Percentiles rank a stretch among this genome's conserved stretches.
These are phyloP conservation scores for Paulownia fortunei DNA, from an alignment of 257 asterid genomes.

Conservation along the genomic window DNA sequence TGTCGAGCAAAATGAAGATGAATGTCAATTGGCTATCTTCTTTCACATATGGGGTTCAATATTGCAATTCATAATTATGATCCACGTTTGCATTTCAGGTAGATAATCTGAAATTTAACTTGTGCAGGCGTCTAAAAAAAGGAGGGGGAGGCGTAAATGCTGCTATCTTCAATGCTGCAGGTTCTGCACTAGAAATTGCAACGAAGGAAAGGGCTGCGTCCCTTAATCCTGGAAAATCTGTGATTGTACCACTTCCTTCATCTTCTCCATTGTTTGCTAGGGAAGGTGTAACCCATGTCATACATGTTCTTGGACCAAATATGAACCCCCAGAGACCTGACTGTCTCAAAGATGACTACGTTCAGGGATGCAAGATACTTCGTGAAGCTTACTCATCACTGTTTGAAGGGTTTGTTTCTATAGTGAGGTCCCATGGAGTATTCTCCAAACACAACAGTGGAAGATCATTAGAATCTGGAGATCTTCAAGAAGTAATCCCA, in stretches of 20 bases:
- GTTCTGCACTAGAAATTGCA: slow-evolving; percentile 70
- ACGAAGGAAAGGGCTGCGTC: slow-evolving; percentile 75
- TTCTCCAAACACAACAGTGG: too few relatives aligned
- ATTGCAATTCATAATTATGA: slow-evolving; percentile 28
- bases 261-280: slow-evolving; percentile 66
- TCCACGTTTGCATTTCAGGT: slow-evolving; percentile 27
- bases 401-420: slow-evolving; percentile 76
- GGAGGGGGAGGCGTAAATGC: slow-evolving; percentile 98
- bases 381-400: slow-evolving; percentile 84
- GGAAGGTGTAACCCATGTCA: slow-evolving; percentile 88
- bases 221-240: slow-evolving; percentile 74
- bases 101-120: slow-evolving; percentile 45
- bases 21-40: slow-evolving; percentile 10
- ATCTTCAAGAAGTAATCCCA: slow-evolving; percentile 26
- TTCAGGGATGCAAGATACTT: slow-evolving; percentile 73
- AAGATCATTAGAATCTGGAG: too few relatives aligned
- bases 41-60: neutral
- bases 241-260: slow-evolving; percentile 76
- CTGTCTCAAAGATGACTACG: slow-evolving; percentile 74
- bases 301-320: slow-evolving; percentile 97
- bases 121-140: slow-evolving; percentile 81
- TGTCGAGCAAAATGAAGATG: slow-evolving; percentile 5
- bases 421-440: slow-evolving; percentile 39
- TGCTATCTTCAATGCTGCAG: slow-evolving; percentile 86
- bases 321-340: slow-evolving; percentile 93